Base-by-base conservation (phyloP, 257 asterid species). In the Gentiana dahurica region DNA sequence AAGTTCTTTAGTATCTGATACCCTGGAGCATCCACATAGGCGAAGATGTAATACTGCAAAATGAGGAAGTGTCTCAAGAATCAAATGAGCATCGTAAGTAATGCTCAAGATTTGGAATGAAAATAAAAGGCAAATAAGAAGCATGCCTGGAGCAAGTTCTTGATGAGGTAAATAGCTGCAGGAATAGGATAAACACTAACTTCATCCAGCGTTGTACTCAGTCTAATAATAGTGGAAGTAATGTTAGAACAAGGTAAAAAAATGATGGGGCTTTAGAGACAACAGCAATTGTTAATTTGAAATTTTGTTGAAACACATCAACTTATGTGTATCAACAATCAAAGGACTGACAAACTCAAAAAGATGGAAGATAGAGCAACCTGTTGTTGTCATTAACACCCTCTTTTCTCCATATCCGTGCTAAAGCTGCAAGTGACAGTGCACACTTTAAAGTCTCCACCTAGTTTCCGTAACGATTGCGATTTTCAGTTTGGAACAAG, bases 21-120 rank as follows among this genome's bases (percentile, higher is more conserved):
- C 55, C 99, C 97, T 58, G 99, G 99, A 74, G 99, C 99, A 83
- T 92, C 99, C 53, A 92, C 99, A 62, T 92, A 92, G 36, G 88
- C 91, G 80, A 92, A 88, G 66, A 88, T 92, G 76, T 85, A 88
- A 76, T 92, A 92, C 99, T 92, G 95, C 86, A 68, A 73, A 69
- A 32, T 6, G 34, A 10, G 8, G 56, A 51, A 56, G 75, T 63
- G 61, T 48, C 48, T 68, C 51, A 71, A 68, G 35, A 68, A 70
- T 56, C 63, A 74, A 51, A 59, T 34, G 50, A 10, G 50, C 39
- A 45, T 57, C 7, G 32, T 33, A 10, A 51, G 55, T 36, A 54
- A 54, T 54, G 65, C 57, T 8, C 43, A 56, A 50, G 36, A 51
- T 13, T 11, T 15, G 38, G 34, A 61, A 45, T 24, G 34, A 12